These are phyloP conservation scores for Euphrasia confusa DNA, from an alignment of 257 asterid genomes.

Conservation along the genomic window DNA sequence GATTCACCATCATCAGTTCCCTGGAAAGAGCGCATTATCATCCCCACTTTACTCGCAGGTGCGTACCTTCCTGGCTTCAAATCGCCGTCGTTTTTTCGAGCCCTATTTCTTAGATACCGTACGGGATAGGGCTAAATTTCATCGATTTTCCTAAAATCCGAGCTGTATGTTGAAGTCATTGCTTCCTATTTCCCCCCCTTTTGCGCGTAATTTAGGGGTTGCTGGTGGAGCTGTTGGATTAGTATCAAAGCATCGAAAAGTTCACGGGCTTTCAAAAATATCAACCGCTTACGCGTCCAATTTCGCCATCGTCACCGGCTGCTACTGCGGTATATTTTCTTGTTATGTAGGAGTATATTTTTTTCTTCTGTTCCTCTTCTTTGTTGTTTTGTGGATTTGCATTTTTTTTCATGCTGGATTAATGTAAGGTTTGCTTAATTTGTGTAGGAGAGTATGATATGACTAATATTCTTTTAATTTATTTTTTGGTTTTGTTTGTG, in stretches of 20 bases:
- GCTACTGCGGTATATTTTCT: constrained; percentile 67
- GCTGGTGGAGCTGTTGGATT: constrained; percentile 81
- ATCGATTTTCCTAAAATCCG: background rate
- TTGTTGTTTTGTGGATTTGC: background rate
- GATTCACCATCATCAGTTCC: constrained; percentile 28
- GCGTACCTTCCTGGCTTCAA: background rate
- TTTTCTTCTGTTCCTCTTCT: background rate
- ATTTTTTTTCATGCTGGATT: background rate
- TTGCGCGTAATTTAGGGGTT: constrained; percentile 44
- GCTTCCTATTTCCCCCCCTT: background rate
- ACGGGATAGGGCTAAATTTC: background rate
- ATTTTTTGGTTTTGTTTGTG: constrained; percentile 4
- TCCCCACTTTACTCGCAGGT: constrained; percentile 90
- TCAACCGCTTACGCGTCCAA: constrained; percentile 76
- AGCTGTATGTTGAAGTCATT: background rate
- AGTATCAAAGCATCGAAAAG: constrained; percentile 67
- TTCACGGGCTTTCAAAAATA: constrained; percentile 52
- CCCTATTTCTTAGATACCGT: background rate
- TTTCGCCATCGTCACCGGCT: constrained; percentile 78
- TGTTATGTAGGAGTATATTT: background rate
- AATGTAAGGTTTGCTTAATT: too few relatives aligned
- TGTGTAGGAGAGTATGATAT: background rate
- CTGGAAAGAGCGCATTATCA: constrained; percentile 60
- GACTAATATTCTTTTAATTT: too few relatives aligned
- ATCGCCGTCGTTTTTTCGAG: background rate